Base-by-base conservation (phyloP, 352 stramenopile species). In the Thalassiosira pacifica region DNA sequence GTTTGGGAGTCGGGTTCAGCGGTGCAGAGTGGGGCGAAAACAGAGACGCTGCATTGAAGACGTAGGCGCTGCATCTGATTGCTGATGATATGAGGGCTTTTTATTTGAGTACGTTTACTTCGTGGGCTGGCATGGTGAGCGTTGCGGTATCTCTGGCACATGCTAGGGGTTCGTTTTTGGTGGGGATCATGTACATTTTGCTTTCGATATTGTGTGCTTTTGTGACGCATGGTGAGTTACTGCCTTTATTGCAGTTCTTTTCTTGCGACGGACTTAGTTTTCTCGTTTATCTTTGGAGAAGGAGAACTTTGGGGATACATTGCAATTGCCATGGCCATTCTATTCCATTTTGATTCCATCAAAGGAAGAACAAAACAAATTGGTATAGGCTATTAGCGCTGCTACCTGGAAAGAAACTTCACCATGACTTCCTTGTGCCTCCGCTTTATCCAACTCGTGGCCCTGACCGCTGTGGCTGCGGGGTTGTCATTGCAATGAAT, bases 111-210 rank as follows among this genome's bases (percentile, higher is more conserved):
- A 83, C 73, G 0, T 87, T 80, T 40, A 83, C 81, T n/a, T 63
- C n/a, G 6, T 87, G 81, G 81, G 66, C 73, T 22, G 81, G 81
- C 10, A 87, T 87, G 81, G 64, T 87, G 32, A 32, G 48, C 1
- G 74, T 83, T 19, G 73, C 81, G 34, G 74, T 74, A 18, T 76
- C 55, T 11, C 59, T 83, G 32, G 81, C 73, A 24, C 57, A 82
- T 48, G 75, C 66, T 10, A 63, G 32, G 34, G 69, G 42, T 55
- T 69, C 26, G 22, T 13, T n/a, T n/a, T n/a, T n/a, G n/a, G n/a
- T n/a, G n/a, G n/a, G n/a, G n/a, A n/a, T n/a, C n/a, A n/a, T n/a
- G n/a, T n/a, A n/a, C n/a, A n/a, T n/a, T n/a, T n/a, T n/a, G n/a
- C n/a, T n/a, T n/a, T n/a, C n/a, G n/a, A n/a, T n/a, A n/a, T n/a